Evolutionary conservation across 805 yeast genomes (phyloP), one percentile per base, ranked within the genome.

Genomic region (Saturnispora silvae): DNA sequence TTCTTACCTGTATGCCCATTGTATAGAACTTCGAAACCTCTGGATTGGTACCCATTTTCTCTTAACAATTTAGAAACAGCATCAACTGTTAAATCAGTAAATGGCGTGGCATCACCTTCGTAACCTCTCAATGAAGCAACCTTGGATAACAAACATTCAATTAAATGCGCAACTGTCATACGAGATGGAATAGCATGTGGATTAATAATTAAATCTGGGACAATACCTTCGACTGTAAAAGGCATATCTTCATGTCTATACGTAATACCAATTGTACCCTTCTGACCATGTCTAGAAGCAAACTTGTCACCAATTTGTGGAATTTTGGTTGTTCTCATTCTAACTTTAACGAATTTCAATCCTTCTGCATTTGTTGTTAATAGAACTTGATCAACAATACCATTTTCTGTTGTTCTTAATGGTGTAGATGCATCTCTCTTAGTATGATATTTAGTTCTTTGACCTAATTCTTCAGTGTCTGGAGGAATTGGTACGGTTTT

Each of bases 121-220:
- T 83, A 72, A 54, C 97, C 98, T 33, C 94, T 79, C 50, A 92
- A 68, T 2, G 97, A 77, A 4, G 96, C 87, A 30, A 92, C 97
- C 64, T 92, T 92, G 35, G 95, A 81, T 51, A 92, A 68, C 60
- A 92, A 68, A 81, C 98, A 92, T 69, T 92, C 99, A 63, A 92
- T 89, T 69, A 92, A 80, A 70, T 92, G 97, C 34, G 98, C 99
- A 43, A 92, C 98, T 28, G 99, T 92, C 99, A 92, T 92, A 74
- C 99, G 96, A 41, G 99, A 92, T 50, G 99, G 99, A 73, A 92
- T 92, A 57, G 97, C 98, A 64, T 92, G 99, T 2, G 99, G 99
- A 61, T 92, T 92, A 59, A 92, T 92, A 53, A 92, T 85, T 56
- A 92, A 70, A 65, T 92, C 99, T 6, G 99, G 99, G 27, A 89